These are phyloP conservation scores for Entelexis sorbosivorans DNA, from an alignment of 1,139 yeast species.

Conservation along the genomic window DNA sequence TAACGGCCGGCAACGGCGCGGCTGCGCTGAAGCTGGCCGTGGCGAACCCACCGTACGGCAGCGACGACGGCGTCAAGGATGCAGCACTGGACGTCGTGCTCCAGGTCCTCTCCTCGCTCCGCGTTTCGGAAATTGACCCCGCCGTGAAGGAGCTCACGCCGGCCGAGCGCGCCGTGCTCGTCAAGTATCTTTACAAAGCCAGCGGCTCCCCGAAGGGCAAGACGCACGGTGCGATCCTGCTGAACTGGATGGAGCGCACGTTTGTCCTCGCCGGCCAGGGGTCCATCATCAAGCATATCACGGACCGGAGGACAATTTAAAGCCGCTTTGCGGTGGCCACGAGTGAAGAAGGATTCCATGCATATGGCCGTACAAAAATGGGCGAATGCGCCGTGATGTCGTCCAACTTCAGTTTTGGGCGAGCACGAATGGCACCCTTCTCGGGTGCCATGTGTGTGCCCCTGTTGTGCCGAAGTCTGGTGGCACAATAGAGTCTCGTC, in stretches of 20 bases:
- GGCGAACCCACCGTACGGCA: slow-evolving; percentile 73
- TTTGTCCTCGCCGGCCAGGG: slow-evolving; percentile 79
- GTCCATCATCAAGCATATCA: slow-evolving; percentile 71
- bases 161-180: slow-evolving; percentile 64
- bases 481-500: too few species aligned
- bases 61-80: slow-evolving; percentile 45
- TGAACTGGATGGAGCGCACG: slow-evolving; percentile 88
- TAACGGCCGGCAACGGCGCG: slow-evolving; percentile 61
- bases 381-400: too few species aligned
- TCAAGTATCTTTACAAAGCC: slow-evolving; percentile 77
- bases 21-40: slow-evolving; percentile 58
- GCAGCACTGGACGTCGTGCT: slow-evolving; percentile 50
- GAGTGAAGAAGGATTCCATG: too few species aligned
- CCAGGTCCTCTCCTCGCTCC: slow-evolving; percentile 63
- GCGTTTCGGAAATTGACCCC: slow-evolving; percentile 57
- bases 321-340: too few species aligned
- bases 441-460: too few species aligned
- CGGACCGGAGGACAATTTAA: slow-evolving; percentile 73
- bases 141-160: slow-evolving; percentile 48
- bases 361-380: too few species aligned
- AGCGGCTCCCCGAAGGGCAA: slow-evolving; percentile 55
- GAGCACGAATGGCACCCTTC: too few species aligned
- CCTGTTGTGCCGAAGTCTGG: too few species aligned
- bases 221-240: slow-evolving; percentile 73
- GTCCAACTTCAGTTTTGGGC: too few species aligned